Conservation (phyloP, 75 land plant species). For the Pinus tabuliformis region DNA sequence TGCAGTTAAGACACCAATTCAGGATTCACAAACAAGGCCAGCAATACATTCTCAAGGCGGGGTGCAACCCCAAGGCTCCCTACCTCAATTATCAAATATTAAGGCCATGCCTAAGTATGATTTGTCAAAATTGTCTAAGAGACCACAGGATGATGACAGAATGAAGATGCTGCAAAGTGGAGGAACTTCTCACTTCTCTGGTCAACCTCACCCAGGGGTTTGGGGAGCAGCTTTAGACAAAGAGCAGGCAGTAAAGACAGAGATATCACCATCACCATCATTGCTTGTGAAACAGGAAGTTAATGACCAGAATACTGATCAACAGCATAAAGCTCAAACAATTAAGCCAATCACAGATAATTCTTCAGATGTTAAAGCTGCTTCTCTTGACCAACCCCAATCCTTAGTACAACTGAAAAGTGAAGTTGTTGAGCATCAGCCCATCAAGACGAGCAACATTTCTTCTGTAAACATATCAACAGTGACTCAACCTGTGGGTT, state of each 20-base stretch:
- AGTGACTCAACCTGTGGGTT: slow-evolving; percentile 19
- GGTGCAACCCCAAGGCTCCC: slow-evolving; percentile 16
- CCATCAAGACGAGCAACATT: slow-evolving; percentile 24
- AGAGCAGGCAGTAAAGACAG: slow-evolving; percentile 17
- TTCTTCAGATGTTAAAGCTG: slow-evolving; percentile 10
- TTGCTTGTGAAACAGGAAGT: slow-evolving; percentile 44
- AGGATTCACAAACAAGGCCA: slow-evolving; percentile 48
- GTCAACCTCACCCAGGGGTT: slow-evolving; percentile 25
- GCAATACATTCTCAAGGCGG: slow-evolving; percentile 23
- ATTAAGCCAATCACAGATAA: slow-evolving; percentile 10
- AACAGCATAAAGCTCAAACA: slow-evolving; percentile 24
- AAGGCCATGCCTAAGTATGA: slow-evolving; percentile 35
- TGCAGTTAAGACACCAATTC: slow-evolving; percentile 33
- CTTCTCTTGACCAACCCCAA: slow-evolving; percentile 19
- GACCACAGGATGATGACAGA: slow-evolving; percentile 26
- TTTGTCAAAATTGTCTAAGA: slow-evolving; percentile 21
- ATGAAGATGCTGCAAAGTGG: slow-evolving; percentile 30
- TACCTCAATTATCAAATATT: slow-evolving; percentile 21
- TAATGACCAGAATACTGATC: slow-evolving; percentile 32
- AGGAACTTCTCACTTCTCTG: slow-evolving; percentile 24
- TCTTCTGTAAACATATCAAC: slow-evolving; percentile 16
- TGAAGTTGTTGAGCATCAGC: slow-evolving; percentile 37
- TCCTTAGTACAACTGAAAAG: slow-evolving; percentile 16
- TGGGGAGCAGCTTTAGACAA: slow-evolving; percentile 36
- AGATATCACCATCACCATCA: slow-evolving; percentile 12